Base-by-base conservation (phyloP, 768 basidiomycete genomes). In the Sarcodon sp. region DNA sequence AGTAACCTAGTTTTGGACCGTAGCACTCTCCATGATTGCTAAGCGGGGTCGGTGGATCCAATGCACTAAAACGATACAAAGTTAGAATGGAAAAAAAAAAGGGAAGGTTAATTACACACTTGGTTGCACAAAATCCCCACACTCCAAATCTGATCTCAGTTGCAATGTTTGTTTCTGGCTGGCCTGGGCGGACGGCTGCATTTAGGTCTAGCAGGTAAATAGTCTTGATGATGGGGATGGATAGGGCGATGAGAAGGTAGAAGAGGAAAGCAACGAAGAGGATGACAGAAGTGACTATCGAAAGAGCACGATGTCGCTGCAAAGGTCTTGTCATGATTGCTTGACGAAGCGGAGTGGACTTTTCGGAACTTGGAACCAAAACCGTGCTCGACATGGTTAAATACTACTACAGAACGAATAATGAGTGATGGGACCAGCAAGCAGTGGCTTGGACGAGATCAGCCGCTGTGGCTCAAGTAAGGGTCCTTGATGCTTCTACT, bases 41-140 rank as follows among this genome's bases (percentile, higher is more conserved):
- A 44, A 69, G 57, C 33, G 64, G 55, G 1, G 66, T 65, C 4
- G 71, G 68, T 43, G 59, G 61, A 52, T 71, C 55, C 35, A 65
- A 50, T 21, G 45, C 55, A 56, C 61, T 63, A 34, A 3, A 39
- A 45, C 31, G 27, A 12, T 18, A 9, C 16, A 35, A 44, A 33
- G 37, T 1, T 31, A 11, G 32, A 37, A 41, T 33, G 51, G 27
- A 31, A n/a, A 7, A 18, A 15, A 16, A 18, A 4, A 32, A 4
- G 8, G 5, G 44, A 21, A 16, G 33, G 44, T 5, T 13, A 21
- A 34, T 1, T 15, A 34, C 58, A 49, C 48, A 72, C 78, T 69
- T 76, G n/a, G 63, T 63, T 1, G 79, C 79, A 62, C 89, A 92
- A 34, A 81, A 69, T 0, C 89, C 89, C 83, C 87, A 90, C 5